These are phyloP conservation scores for Aspergillus pseudotamarii DNA, from an alignment of 2,329 filamentous ascomycete genomes.

Conservation along the genomic window DNA sequence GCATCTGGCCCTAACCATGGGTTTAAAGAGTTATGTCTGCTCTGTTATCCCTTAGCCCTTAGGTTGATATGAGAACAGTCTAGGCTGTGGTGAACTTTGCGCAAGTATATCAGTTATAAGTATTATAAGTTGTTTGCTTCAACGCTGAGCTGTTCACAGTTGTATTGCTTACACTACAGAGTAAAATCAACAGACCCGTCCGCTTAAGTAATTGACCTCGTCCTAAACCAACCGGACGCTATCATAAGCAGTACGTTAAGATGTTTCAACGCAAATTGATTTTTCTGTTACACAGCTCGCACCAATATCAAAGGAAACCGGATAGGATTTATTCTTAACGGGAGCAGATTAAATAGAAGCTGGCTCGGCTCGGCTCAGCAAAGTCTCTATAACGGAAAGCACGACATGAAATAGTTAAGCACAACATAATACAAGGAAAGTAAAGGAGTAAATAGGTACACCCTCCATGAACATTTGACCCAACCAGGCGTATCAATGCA, in stretches of 20 bases:
- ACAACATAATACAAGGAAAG: constrained; percentile 21
- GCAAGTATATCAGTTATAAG: background rate
- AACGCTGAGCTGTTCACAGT: background rate
- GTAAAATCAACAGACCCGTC: background rate
- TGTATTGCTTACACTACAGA: background rate
- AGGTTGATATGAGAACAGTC: background rate
- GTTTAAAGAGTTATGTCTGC: background rate
- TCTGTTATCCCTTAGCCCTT: background rate
- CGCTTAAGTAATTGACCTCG: no score
- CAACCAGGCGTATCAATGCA: constrained; percentile 13
- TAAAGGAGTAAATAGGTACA: background rate
- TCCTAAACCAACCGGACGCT: no score
- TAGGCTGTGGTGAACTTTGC: background rate
- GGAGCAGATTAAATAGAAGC: background rate
- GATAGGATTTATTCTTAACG: no score
- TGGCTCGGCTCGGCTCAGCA: background rate
- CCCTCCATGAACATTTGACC: constrained; percentile 9
- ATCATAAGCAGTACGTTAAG: no score
- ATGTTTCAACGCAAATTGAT: no score
- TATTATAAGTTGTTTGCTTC: background rate
- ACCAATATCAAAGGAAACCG: no score
- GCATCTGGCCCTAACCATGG: background rate
- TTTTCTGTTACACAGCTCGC: no score
- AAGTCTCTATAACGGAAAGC: background rate
- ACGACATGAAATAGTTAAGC: constrained; percentile 9